Base-by-base conservation (phyloP, 1,284 basidiomycete species). In the Ceratobasidium theobromae region DNA sequence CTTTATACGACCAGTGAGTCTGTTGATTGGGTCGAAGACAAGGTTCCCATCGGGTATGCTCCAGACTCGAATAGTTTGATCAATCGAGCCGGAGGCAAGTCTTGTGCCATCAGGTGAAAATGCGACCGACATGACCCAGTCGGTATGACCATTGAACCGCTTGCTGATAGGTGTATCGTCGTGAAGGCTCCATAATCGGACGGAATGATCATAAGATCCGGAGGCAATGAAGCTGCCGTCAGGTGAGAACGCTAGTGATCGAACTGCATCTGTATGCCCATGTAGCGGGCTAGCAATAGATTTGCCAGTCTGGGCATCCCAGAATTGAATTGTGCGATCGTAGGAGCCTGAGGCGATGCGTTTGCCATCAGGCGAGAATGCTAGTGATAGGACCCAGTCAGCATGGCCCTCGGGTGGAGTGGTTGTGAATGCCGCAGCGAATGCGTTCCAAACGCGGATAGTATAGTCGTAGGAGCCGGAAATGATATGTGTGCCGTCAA, bases 151-250 rank as follows among this genome's bases (percentile, higher is more conserved):
- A n/a, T n/a, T n/a, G n/a, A n/a, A n/a, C n/a, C n/a, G n/a, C n/a
- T n/a, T n/a, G n/a, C n/a, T n/a, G n/a, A n/a, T n/a, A n/a, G n/a
- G n/a, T n/a, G n/a, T n/a, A n/a, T n/a, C n/a, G n/a, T n/a, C n/a
- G n/a, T n/a, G n/a, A n/a, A n/a, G n/a, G 40, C 35, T 33, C 62
- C 62, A 65, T 2, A 65, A 12, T 16, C 62, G 62, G 16, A 65
- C 30, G 8, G 33, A 45, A 30, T 23, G 54, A 28, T 65, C 53
- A 9, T 3, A 1, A 12, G 57, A 38, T 5, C 60, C 60, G 3
- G 65, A 58, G 23, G 43, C 65, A 32, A 66, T 23, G 18, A 25
- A 38, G 9, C 32, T 27, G 65, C 41, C 32, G 60, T 66, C 65
- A 2, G 65, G 65, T 11, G 65, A 66, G 21, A 66, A 66, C 8